Conservation (phyloP, 208 protist species). For the Leishmania aethiopica region DNA sequence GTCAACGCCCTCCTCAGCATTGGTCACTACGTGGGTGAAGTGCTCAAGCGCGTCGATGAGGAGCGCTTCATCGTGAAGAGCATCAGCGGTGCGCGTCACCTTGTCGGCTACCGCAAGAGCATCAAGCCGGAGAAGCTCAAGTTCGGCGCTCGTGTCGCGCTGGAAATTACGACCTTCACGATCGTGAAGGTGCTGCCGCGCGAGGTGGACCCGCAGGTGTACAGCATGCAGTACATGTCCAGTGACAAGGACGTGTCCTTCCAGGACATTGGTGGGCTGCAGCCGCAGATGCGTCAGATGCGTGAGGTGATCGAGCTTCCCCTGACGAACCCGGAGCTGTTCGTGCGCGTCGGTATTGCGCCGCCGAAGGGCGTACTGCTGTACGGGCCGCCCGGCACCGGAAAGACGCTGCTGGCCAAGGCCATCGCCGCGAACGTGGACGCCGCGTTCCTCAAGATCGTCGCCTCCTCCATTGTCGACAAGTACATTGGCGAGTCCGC, state of each 20-base stretch:
- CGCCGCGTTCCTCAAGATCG: constrained; percentile 98
- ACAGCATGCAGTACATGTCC: constrained; percentile 98
- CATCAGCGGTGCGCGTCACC: constrained; percentile 98
- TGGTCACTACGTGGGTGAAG: constrained; percentile 99
- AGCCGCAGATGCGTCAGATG: constrained; percentile 98
- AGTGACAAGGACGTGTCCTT: constrained; percentile 95
- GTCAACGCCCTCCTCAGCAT: constrained; percentile 98
- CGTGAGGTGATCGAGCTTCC: constrained; percentile 99
- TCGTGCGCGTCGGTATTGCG: constrained; percentile 98
- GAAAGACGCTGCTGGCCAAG: constrained; percentile 97
- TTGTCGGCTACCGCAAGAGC: constrained; percentile 97
- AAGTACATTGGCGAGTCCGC: constrained; percentile 99
- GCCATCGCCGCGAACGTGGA: constrained; percentile 99
- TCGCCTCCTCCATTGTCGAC: constrained; percentile 98
- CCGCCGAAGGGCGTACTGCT: constrained; percentile 99
- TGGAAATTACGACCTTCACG: constrained; percentile 99
- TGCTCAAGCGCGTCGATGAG: constrained; percentile 96
- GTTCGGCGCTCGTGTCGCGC: constrained; percentile 96
- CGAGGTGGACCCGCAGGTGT: constrained; percentile 99
- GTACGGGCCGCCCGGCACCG: constrained; percentile 98
- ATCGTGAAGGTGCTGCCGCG: constrained; percentile 99
- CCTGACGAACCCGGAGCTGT: constrained; percentile 99
- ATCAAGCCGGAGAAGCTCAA: constrained; percentile 96
- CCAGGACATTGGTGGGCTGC: constrained; percentile 97
- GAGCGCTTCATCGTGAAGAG: constrained; percentile 99